phyloP scores from a whole-genome alignment of 2,329 filamentous ascomycete species.

The Pseudogymnoascus sp. region DNA sequence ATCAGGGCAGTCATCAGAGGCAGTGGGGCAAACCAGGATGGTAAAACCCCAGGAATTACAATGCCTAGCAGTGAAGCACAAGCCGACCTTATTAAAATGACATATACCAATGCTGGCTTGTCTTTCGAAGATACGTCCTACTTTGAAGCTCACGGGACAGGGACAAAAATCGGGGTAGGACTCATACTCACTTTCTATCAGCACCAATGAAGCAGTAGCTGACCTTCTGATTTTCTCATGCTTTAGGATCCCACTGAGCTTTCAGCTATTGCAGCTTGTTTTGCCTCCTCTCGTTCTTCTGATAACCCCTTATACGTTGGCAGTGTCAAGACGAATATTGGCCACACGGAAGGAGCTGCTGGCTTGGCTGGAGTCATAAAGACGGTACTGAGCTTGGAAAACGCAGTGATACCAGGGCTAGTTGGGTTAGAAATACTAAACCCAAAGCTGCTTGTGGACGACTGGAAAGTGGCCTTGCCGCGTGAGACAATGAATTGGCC shows the following conservation, averaged over 20 bases:
- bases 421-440: background rate
- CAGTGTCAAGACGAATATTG: constrained; percentile 20
- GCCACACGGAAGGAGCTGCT: constrained; percentile 22
- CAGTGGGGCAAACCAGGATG: constrained; percentile 47
- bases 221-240: background rate
- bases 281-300: constrained; percentile 18
- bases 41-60: constrained; percentile 48
- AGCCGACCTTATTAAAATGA: constrained; percentile 15
- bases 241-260: background rate
- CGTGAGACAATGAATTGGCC: background rate
- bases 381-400: constrained; percentile 25
- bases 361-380: constrained; percentile 21
- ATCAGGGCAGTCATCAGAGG: constrained; percentile 49
- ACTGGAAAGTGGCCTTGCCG: constrained; percentile 19
- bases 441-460: constrained; percentile 22
- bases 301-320: constrained; percentile 13
- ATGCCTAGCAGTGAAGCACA: constrained; percentile 43
- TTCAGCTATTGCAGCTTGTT: constrained; percentile 12
- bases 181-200: constrained; percentile 15
- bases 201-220: background rate
- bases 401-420: constrained; percentile 25
- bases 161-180: constrained; percentile 17
- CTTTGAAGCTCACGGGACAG: constrained; percentile 13
- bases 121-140: constrained; percentile 14
- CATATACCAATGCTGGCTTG: constrained; percentile 17